Percentiles rank a stretch among this genome's conserved stretches.
Conservation (phyloP, 768 basidiomycete species). For the Rhodotorula sphaerocarpa region DNA sequence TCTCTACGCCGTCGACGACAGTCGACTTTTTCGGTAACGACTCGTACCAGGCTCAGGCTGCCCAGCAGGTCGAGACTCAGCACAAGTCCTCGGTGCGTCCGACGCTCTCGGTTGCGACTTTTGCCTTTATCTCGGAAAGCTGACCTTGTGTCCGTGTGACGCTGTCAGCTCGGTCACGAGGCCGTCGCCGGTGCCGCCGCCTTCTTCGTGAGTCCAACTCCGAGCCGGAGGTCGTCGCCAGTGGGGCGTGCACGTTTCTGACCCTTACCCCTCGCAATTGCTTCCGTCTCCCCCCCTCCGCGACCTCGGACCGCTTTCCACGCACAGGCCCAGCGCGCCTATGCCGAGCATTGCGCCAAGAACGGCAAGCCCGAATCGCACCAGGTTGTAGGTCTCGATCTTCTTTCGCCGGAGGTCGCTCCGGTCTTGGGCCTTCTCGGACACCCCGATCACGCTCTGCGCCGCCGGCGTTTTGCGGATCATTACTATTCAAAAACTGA, state of each 20-base stretch:
- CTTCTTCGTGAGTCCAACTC: neutral
- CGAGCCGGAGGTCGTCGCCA: too few species aligned
- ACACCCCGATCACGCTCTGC: neutral
- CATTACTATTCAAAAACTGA: neutral
- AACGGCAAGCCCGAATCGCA: conserved; percentile 23
- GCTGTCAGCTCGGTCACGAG: neutral
- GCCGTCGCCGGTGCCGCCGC: conserved; percentile 14
- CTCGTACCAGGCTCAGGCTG: conserved; percentile 16
- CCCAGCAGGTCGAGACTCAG: conserved; percentile 2
- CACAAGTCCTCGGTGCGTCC: conserved; percentile 1
- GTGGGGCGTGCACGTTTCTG: too few species aligned
- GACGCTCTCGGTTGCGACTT: neutral
- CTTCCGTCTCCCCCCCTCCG: too few species aligned
- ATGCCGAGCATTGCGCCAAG: conserved; percentile 4
- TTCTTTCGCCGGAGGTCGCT: neutral
- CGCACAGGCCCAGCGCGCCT: conserved; percentile 2
- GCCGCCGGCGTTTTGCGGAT: too few species aligned
- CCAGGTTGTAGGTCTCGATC: neutral
- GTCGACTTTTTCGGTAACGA: conserved; percentile 11
- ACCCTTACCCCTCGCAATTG: too few species aligned
- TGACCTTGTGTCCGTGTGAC: neutral
- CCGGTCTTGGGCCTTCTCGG: neutral
- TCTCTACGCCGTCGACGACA: neutral
- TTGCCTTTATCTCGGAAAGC: neutral
- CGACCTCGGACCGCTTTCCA: neutral